Base-by-base conservation (phyloP, 257 asterid species). In the Hygrophila difformis region DNA sequence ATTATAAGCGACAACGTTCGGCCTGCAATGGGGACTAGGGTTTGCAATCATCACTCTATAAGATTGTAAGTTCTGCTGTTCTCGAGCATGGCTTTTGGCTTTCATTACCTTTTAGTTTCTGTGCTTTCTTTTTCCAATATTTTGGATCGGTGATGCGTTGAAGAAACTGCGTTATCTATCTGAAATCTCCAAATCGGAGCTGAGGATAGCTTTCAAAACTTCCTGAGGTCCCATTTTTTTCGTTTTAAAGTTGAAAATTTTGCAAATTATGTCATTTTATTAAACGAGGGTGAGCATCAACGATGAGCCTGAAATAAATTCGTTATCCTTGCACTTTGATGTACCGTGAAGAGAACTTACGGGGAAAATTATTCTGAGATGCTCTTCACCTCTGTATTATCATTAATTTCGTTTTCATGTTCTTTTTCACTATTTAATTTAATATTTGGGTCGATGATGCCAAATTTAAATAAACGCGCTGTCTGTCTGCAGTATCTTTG, bases 301-400 rank as follows among this genome's bases (percentile, higher is more conserved):
- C 35, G 94, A 82, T 64, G 94, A 82, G 53, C 39, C 26, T 12
- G 13, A 47, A 9, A 6, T 22, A 28, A 65, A 50, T 63, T 39
- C n/a, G 91, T 79, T 67, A 78, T 82, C 94, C 89, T 82, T 82
- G 86, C 94, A 79, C 94, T 79, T 61, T 71, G 94, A 82, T 79
- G 62, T 49, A 20, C 1, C 59, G 70, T 82, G 94, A 82, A 82
- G 94, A 82, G 67, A 74, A 73, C 55, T 19, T 13, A 57, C 43
- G 94, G 94, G 91, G 73, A 69, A 13, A 35, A 47, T 34, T n/a
- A 45, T 18, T 66, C 84, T 75, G 94, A 82, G 81, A 70, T 70
- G 83, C 74, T 59, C 29, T 34, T 1, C 26, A 12, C 29, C 12
- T 38, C 31, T n/a, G n/a, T n/a, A n/a, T n/a, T n/a, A n/a, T n/a